A percentile compares a stretch with the other conserved stretches of the same genome.
Evolutionary conservation across 148 eudicot species (phyloP).

Genomic region (Persicaria tinctoria): DNA sequence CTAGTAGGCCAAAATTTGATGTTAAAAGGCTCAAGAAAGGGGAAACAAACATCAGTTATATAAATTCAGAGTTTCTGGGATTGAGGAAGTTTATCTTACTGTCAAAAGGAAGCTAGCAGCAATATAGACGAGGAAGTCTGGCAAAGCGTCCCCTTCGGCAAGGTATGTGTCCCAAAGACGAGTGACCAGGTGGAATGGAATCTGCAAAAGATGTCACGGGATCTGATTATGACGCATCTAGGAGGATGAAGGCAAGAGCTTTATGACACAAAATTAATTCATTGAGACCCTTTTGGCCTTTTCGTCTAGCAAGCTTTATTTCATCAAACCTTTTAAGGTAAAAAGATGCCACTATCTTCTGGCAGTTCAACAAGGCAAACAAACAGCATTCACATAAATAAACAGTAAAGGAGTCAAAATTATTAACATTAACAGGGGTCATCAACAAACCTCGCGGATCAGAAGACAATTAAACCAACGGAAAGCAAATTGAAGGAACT

Average conservation of each 20-base stretch:
- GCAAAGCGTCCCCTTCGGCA: conserved; percentile 98
- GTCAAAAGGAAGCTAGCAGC: conserved; percentile 90
- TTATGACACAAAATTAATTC: not conserved
- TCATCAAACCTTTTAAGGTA: not conserved
- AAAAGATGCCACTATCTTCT: not conserved
- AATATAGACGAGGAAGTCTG: conserved; percentile 95
- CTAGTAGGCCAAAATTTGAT: not conserved
- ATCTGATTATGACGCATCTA: not conserved
- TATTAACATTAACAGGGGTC: not conserved
- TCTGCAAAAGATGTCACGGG: conserved; percentile 28
- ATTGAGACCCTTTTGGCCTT: not conserved
- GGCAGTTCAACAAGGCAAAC: not conserved
- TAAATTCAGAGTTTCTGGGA: not conserved
- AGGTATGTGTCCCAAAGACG: conserved; percentile 99
- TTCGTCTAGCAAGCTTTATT: not conserved
- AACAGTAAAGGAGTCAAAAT: not conserved
- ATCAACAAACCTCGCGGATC: conserved; percentile 75
- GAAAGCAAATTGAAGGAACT: conserved; percentile 95
- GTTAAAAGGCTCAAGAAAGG: not conserved
- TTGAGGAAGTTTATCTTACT: conserved; percentile 33
- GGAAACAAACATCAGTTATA: not conserved
- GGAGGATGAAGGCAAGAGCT: not conserved
- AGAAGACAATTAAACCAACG: conserved; percentile 99
- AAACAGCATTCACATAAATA: not conserved
- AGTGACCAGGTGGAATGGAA: conserved; percentile 86